These are phyloP conservation scores for Sordariomycetes sp. DNA, from an alignment of 2,329 filamentous ascomycete genomes.

Conservation along the genomic window DNA sequence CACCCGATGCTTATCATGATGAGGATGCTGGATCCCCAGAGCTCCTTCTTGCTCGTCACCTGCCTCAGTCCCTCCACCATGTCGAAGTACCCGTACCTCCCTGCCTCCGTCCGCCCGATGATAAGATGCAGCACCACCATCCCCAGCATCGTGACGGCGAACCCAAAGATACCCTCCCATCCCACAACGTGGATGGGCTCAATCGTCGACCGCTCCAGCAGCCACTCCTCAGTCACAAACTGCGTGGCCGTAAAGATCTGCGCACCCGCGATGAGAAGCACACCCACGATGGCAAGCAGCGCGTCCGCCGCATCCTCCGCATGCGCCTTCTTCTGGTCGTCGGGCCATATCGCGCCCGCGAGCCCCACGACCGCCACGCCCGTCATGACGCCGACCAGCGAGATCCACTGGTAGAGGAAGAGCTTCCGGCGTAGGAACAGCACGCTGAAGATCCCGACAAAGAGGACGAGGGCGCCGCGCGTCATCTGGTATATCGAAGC, in stretches of 20 bases:
- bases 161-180: constrained; percentile 92
- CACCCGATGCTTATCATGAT: constrained; percentile 99
- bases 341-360: constrained; percentile 68
- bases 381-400: constrained; percentile 71
- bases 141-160: constrained; percentile 60
- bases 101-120: constrained; percentile 62
- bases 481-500: constrained; percentile 99
- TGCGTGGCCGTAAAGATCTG: constrained; percentile 96
- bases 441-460: constrained; percentile 91
- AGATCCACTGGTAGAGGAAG: constrained; percentile 82
- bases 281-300: constrained; percentile 62
- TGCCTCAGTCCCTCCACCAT: constrained; percentile 74
- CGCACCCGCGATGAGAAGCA: constrained; percentile 81
- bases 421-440: constrained; percentile 73
- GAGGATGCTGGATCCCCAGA: constrained; percentile 66
- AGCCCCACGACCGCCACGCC: constrained; percentile 86
- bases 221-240: constrained; percentile 91
- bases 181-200: constrained; percentile 86
- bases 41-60: constrained; percentile 56
- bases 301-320: constrained; percentile 25
- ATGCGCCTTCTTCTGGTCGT: constrained; percentile 33
- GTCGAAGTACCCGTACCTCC: constrained; percentile 78
- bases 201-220: constrained; percentile 51
- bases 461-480: constrained; percentile 81
- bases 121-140: constrained; percentile 71